phyloP scores from a whole-genome alignment of 2,329 filamentous ascomycete genomes.

The Cladophialophora chaetospira region DNA sequence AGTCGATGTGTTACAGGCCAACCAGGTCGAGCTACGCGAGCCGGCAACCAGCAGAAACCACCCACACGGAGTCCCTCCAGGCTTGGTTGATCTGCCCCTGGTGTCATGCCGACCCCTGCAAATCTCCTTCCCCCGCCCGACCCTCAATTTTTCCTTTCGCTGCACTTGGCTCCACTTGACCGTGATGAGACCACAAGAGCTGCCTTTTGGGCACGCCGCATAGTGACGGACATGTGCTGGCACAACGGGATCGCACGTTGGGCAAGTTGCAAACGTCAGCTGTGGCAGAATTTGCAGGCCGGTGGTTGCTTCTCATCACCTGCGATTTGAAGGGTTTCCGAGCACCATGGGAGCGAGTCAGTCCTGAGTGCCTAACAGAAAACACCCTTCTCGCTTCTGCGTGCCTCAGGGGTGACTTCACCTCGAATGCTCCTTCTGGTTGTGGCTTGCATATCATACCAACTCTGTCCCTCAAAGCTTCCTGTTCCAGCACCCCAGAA shows the following conservation, averaged over 20 bases:
- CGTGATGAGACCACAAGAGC: conserved; percentile 14
- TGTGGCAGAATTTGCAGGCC: neutral
- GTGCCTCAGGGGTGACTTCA: conserved; percentile 7
- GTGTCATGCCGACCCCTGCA: conserved; percentile 10
- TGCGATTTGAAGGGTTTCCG: neutral
- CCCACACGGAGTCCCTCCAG: conserved; percentile 1
- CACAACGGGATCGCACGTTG: no score
- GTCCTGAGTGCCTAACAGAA: neutral
- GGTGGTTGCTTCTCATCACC: neutral
- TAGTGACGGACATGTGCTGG: neutral
- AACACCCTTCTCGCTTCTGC: conserved; percentile 7
- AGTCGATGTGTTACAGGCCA: neutral
- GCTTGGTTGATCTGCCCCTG: conserved; percentile 12
- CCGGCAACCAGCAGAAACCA: neutral
- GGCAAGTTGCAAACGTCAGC: no score
- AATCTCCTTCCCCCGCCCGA: neutral
- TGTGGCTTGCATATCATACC: conserved; percentile 2
- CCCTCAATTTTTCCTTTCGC: conserved; percentile 11
- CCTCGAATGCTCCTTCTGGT: neutral
- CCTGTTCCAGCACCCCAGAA: neutral
- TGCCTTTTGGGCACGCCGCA: neutral
- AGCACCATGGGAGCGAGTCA: neutral
- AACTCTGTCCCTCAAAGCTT: neutral
- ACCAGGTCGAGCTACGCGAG: neutral
- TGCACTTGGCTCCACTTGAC: conserved; percentile 2